These are phyloP conservation scores for Aureobasidium sp. DNA, from an alignment of 2,329 filamentous ascomycete species.

Conservation along the genomic window DNA sequence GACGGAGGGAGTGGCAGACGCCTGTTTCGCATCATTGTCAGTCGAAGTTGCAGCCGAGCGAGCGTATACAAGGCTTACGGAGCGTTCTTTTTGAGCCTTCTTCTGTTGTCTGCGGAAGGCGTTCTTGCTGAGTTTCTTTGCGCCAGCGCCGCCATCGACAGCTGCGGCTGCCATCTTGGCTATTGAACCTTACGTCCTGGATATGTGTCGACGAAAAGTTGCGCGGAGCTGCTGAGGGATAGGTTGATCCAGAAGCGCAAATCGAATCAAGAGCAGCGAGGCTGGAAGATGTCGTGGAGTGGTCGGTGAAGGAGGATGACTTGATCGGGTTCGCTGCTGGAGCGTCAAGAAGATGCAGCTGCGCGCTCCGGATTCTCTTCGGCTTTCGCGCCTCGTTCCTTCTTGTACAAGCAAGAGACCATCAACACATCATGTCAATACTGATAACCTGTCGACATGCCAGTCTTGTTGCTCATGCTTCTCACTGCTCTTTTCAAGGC, in stretches of 20 bases:
- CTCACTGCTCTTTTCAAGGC: neutral
- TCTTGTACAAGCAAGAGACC: neutral
- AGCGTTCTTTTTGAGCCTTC: constrained; percentile 72
- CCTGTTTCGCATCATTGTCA: constrained; percentile 17
- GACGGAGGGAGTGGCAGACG: constrained; percentile 19
- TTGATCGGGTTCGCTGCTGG: neutral
- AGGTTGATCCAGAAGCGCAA: neutral
- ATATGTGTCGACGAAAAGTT: neutral
- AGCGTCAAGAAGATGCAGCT: neutral
- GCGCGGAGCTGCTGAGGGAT: neutral
- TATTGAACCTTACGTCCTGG: neutral
- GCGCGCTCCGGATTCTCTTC: neutral
- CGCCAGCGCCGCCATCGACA: constrained; percentile 20
- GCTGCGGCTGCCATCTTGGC: constrained; percentile 27
- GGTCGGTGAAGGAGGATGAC: neutral
- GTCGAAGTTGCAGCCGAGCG: constrained; percentile 23
- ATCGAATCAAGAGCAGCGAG: neutral
- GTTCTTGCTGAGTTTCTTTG: constrained; percentile 78
- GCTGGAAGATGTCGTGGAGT: neutral
- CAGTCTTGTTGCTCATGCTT: neutral
- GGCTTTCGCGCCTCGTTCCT: neutral
- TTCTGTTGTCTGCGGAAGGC: constrained; percentile 87
- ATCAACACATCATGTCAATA: neutral
- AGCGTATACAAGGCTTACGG: constrained; percentile 31
- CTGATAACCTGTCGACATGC: neutral